A percentile compares a stretch with the other conserved stretches of the same genome.
Evolutionary conservation across 164 flowering plant genomes (phyloP).

Genomic region (Liriodendron chinense): DNA sequence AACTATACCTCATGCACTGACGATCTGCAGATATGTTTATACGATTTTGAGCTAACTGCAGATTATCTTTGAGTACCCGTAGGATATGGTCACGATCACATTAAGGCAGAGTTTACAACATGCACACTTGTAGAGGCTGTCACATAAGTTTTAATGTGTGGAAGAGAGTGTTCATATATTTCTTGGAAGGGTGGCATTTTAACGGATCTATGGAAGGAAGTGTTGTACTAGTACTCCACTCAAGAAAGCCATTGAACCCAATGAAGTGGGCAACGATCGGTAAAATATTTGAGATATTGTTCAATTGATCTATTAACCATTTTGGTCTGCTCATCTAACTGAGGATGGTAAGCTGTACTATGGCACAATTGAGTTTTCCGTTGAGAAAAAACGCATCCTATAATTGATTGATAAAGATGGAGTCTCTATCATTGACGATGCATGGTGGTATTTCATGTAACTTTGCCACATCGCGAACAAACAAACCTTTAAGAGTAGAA

Average conservation of each 20-base stretch:
- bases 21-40: neutral
- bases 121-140: neutral
- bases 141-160: neutral
- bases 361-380: neutral
- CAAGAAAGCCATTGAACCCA: slow-evolving; percentile 12
- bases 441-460: neutral
- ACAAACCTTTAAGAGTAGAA: neutral
- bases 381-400: neutral
- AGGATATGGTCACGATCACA: neutral
- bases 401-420: neutral
- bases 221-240: slow-evolving; percentile 1
- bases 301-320: neutral
- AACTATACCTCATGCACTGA: neutral
- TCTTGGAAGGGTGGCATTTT: slow-evolving; percentile 9
- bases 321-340: slow-evolving; percentile 5
- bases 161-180: slow-evolving; percentile 7
- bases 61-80: neutral
- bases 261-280: neutral
- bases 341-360: neutral
- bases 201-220: neutral
- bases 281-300: slow-evolving; percentile 5
- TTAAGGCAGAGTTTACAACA: no score
- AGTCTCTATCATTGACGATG: neutral
- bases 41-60: neutral
- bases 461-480: neutral